phyloP scores from a whole-genome alignment of 2,329 filamentous ascomycete species.

The Blastomyces silverae region DNA sequence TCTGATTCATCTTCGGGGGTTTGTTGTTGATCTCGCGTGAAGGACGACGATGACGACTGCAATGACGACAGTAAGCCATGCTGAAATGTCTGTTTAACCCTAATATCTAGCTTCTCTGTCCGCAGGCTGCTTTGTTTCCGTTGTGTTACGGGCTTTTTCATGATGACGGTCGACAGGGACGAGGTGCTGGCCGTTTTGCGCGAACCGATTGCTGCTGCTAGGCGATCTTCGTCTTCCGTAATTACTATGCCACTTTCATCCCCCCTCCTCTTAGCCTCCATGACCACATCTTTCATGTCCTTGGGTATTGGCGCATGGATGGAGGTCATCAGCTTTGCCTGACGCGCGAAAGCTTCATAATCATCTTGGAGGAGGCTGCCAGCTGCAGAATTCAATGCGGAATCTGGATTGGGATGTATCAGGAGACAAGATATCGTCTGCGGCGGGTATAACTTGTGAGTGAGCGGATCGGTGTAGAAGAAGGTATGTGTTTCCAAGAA shows the following conservation, averaged over 20 bases:
- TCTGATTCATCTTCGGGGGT: conserved; percentile 26
- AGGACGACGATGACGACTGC: not conserved
- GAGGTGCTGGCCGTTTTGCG: conserved; percentile 14
- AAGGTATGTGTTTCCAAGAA: no score
- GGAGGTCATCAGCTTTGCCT: conserved; percentile 56
- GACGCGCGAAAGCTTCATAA: conserved; percentile 50
- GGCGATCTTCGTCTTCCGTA: conserved; percentile 24
- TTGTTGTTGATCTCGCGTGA: conserved; percentile 18
- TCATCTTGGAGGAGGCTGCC: conserved; percentile 54
- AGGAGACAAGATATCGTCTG: conserved; percentile 56
- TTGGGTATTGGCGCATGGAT: conserved; percentile 53
- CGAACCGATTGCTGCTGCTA: conserved; percentile 13
- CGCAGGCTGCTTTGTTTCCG: conserved; percentile 13
- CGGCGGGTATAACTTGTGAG: not conserved
- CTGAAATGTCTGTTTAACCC: conserved; percentile 14
- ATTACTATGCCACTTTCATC: conserved; percentile 40
- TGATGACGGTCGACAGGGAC: conserved; percentile 25
- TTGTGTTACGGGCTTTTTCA: conserved; percentile 28
- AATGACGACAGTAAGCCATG: conserved; percentile 10
- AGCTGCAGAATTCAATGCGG: conserved; percentile 56
- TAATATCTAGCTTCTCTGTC: conserved; percentile 19
- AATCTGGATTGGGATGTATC: conserved; percentile 59
- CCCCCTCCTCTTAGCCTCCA: conserved; percentile 50
- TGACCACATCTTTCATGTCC: conserved; percentile 41
- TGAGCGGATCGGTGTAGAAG: not conserved